phyloP scores from a whole-genome alignment of 1,284 basidiomycete species.

The Microbotryum silenes-acaulis region DNA sequence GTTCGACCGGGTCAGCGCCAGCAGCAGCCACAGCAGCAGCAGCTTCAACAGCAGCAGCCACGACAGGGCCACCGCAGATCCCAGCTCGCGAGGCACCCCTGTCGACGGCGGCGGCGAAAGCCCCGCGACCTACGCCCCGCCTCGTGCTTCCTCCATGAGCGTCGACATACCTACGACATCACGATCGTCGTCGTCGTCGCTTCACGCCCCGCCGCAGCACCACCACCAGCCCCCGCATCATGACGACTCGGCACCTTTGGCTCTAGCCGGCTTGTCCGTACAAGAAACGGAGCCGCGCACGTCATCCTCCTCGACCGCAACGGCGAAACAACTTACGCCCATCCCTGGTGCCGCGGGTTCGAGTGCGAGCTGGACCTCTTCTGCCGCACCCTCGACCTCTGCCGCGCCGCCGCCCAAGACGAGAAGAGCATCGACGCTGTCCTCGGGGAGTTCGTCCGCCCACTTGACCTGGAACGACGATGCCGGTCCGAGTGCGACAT shows the following conservation, averaged over 20 bases:
- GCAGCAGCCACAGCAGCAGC: not conserved
- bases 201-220: no score
- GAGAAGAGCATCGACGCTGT: slow-evolving; percentile 4
- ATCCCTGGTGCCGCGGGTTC: not conserved
- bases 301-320: not conserved
- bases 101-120: no score
- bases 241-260: no score
- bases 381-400: slow-evolving; percentile 6
- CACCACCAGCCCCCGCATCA: no score
- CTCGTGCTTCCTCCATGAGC: no score
- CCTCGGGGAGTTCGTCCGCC: not conserved
- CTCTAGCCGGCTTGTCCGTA: not conserved
- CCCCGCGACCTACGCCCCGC: no score
- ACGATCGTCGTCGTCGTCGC: no score
- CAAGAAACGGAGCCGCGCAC: not conserved
- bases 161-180: no score
- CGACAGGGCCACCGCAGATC: not conserved
- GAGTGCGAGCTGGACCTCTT: not conserved
- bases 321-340: not conserved
- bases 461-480: not conserved
- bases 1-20: not conserved
- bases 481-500: no score
- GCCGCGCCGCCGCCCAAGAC: not conserved
- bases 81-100: no score
- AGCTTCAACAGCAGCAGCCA: not conserved